A percentile compares a stretch with the other conserved stretches of the same genome.
Evolutionary conservation across 331 rosid genomes (phyloP).

Genomic region (Cydonia oblonga): DNA sequence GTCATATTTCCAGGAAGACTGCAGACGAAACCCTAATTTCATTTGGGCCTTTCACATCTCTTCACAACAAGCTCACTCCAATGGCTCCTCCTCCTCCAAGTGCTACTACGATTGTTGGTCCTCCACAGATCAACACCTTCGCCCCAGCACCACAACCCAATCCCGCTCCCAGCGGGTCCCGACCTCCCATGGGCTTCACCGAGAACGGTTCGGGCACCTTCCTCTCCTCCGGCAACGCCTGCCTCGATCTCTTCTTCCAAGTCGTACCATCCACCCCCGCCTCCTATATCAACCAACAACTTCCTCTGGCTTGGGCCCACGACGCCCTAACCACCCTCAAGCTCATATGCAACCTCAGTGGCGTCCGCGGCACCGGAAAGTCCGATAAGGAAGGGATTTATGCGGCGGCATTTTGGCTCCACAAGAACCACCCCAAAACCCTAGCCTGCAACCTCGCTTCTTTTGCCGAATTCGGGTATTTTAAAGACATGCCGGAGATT

Average conservation of each 20-base stretch:
- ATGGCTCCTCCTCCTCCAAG: neutral
- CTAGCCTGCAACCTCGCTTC: conserved; percentile 34
- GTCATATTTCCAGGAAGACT: neutral
- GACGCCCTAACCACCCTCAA: conserved; percentile 49
- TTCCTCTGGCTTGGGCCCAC: conserved; percentile 30
- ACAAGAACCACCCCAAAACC: conserved; percentile 40
- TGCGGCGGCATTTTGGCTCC: conserved; percentile 50
- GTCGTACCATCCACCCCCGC: conserved; percentile 44
- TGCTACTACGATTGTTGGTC: neutral
- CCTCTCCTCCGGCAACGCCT: conserved; percentile 43
- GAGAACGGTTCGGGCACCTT: conserved; percentile 34
- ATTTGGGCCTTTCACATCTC: no score
- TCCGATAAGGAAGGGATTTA: conserved; percentile 39
- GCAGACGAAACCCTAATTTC: neutral
- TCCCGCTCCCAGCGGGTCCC: neutral
- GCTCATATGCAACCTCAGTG: conserved; percentile 56
- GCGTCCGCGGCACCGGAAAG: conserved; percentile 57
- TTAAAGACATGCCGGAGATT: conserved; percentile 61
- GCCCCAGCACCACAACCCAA: neutral
- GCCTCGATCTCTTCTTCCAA: conserved; percentile 62
- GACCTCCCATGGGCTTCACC: conserved; percentile 19
- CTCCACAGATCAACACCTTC: neutral
- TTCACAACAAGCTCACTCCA: neutral
- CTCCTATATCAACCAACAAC: neutral
- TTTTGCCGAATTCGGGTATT: conserved; percentile 49